Percentiles rank a stretch among this genome's conserved stretches.
Evolutionary conservation across 305 asterid genomes (phyloP).

Genomic region (Fraxinus latifolia): DNA sequence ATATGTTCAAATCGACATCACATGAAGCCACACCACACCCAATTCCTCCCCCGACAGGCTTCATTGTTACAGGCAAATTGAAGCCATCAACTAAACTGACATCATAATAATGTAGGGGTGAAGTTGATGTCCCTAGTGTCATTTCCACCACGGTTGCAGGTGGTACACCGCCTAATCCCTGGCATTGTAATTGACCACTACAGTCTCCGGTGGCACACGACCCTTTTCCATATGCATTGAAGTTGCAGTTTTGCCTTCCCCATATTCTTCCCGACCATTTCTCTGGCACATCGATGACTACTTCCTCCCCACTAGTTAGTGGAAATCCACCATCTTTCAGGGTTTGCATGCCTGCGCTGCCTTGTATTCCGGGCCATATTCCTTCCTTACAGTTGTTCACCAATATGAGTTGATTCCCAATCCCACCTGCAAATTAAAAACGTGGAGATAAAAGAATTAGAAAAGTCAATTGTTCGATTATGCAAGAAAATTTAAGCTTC

Average conservation of each 20-base stretch:
- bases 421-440: slow-evolving; percentile 52
- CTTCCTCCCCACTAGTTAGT: slow-evolving; percentile 56
- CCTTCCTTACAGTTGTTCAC: slow-evolving; percentile 82
- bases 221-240: slow-evolving; percentile 51
- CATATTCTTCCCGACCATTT: slow-evolving; percentile 89
- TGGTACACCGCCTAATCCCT: slow-evolving; percentile 64
- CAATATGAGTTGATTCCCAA: slow-evolving; percentile 55
- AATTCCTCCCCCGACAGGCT: slow-evolving; percentile 73
- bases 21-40: slow-evolving; percentile 86
- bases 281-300: slow-evolving; percentile 53
- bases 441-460: background rate
- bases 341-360: slow-evolving; percentile 62
- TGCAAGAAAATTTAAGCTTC: background rate
- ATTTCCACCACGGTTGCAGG: slow-evolving; percentile 93
- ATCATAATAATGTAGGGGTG: slow-evolving; percentile 79
- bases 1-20: slow-evolving; percentile 61
- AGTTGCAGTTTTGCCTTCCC: slow-evolving; percentile 68
- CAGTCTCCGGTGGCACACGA: slow-evolving; percentile 80
- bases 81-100: slow-evolving; percentile 92
- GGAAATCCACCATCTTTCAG: slow-evolving; percentile 67
- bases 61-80: slow-evolving; percentile 77
- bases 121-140: slow-evolving; percentile 65
- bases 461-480: background rate
- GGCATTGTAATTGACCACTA: slow-evolving; percentile 55
- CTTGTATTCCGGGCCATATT: slow-evolving; percentile 85